Evolutionary conservation across 805 yeast species (phyloP).

Genomic region (Ogataea glucozyma): DNA sequence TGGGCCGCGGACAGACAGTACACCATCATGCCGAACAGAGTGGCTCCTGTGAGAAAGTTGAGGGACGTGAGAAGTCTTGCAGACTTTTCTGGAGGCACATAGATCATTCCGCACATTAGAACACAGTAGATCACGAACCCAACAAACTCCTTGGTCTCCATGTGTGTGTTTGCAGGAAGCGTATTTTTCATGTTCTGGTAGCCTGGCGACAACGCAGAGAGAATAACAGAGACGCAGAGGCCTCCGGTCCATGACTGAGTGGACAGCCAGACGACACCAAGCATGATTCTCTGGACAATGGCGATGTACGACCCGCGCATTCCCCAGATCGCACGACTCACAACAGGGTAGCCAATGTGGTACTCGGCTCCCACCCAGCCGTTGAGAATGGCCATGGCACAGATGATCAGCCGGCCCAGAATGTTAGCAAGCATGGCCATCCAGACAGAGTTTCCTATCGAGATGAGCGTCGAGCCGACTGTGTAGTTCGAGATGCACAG

Average conservation of each 20-base stretch:
- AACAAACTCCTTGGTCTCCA: constrained; percentile 44
- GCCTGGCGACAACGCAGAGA: constrained; percentile 42
- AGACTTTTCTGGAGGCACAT: constrained; percentile 33
- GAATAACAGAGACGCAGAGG: constrained; percentile 39
- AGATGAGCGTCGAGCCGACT: constrained; percentile 23
- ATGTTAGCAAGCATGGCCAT: constrained; percentile 45
- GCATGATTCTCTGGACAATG: constrained; percentile 42
- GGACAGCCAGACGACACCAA: constrained; percentile 47
- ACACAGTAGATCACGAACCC: constrained; percentile 47
- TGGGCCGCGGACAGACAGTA: constrained; percentile 33
- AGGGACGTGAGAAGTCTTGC: constrained; percentile 27
- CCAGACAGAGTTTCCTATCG: constrained; percentile 31
- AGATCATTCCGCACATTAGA: constrained; percentile 30
- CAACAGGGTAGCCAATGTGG: constrained; percentile 51
- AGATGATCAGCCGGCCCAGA: constrained; percentile 48
- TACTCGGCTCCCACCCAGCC: constrained; percentile 51
- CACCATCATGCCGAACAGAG: constrained; percentile 26
- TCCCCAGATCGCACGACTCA: constrained; percentile 47
- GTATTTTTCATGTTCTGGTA: constrained; percentile 29
- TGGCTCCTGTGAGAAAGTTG: constrained; percentile 27
- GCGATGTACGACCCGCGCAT: constrained; percentile 46
- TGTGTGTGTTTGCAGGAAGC: constrained; percentile 24
- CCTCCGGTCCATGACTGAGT: constrained; percentile 52
- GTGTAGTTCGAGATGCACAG: constrained; percentile 26
- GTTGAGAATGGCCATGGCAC: constrained; percentile 45